A percentile compares a stretch with the other conserved stretches of the same genome.
These are phyloP conservation scores for Fusarium udum DNA, from an alignment of 2,329 filamentous ascomycete species.

Conservation along the genomic window DNA sequence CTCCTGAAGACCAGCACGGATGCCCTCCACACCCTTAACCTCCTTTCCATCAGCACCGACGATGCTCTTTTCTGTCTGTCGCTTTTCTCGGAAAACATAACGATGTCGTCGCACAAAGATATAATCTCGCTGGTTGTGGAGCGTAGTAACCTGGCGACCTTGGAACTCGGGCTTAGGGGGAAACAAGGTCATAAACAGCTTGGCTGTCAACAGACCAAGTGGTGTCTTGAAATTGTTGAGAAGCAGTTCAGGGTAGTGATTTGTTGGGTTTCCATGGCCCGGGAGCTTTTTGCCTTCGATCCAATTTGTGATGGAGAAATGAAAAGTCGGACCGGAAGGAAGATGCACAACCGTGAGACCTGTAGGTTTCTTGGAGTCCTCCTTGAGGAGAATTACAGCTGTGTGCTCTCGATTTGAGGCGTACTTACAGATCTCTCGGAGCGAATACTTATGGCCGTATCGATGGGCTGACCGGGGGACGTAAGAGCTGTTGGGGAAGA, in stretches of 20 bases:
- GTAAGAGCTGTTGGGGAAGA: constrained; percentile 90
- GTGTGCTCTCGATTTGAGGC: constrained; percentile 86
- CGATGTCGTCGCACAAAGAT: constrained; percentile 92
- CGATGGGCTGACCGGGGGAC: constrained; percentile 85
- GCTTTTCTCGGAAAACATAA: constrained; percentile 92
- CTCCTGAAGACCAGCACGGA: constrained; percentile 90
- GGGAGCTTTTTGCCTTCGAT: constrained; percentile 87
- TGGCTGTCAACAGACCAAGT: constrained; percentile 85
- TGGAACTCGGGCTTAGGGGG: constrained; percentile 84
- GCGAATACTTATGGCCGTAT: constrained; percentile 88
- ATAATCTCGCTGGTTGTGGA: constrained; percentile 96
- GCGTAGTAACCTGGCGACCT: constrained; percentile 87
- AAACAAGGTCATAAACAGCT: constrained; percentile 71
- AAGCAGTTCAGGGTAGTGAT: constrained; percentile 89
- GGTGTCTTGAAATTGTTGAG: constrained; percentile 96
- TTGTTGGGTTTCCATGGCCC: constrained; percentile 87
- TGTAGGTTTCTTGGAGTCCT: constrained; percentile 86
- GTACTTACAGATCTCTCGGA: constrained; percentile 89
- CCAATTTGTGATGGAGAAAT: constrained; percentile 92
- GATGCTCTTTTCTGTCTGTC: constrained; percentile 86
- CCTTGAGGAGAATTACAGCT: constrained; percentile 83
- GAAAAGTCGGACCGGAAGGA: constrained; percentile 87
- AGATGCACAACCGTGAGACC: constrained; percentile 87
- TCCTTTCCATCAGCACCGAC: constrained; percentile 83
- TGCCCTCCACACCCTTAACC: constrained; percentile 84